These are phyloP conservation scores for Laguncularia racemosa DNA, from an alignment of 345 rosid genomes.

Conservation along the genomic window DNA sequence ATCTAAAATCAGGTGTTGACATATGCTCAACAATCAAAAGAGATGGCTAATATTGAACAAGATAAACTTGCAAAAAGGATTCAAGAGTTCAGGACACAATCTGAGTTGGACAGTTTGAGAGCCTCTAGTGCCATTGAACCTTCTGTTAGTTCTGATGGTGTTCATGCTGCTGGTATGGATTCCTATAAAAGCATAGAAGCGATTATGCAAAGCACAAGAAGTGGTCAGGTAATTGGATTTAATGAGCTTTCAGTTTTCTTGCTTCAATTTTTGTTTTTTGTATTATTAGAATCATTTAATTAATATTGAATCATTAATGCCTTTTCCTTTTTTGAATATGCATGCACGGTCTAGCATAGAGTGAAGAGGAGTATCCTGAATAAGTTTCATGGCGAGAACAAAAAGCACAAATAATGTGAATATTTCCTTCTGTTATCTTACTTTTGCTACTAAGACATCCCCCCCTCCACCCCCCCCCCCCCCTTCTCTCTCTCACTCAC, in stretches of 20 bases:
- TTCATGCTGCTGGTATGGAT: conserved; percentile 30
- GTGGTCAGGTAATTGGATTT: conserved; percentile 54
- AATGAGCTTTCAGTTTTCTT: not conserved
- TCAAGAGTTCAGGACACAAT: conserved; percentile 83
- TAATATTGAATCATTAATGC: too few species aligned
- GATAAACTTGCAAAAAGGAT: conserved; percentile 79
- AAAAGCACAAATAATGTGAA: too few species aligned
- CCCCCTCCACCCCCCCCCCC: too few species aligned
- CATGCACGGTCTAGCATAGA: too few species aligned
- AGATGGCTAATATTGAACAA: conserved; percentile 63
- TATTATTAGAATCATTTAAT: too few species aligned
- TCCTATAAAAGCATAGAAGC: conserved; percentile 46
- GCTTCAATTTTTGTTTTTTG: too few species aligned
- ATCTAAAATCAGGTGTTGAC: conserved; percentile 50
- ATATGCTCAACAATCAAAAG: conserved; percentile 81
- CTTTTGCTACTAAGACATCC: too few species aligned
- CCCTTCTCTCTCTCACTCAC: too few species aligned
- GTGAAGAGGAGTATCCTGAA: too few species aligned
- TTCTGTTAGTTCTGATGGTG: conserved; percentile 28
- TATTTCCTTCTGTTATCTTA: too few species aligned
- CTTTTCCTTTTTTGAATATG: too few species aligned
- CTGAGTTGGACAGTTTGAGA: conserved; percentile 51
- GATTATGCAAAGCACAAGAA: conserved; percentile 35
- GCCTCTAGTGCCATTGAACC: conserved; percentile 40
- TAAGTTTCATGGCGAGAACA: too few species aligned